These are phyloP conservation scores for Aspergillus jensenii DNA, from an alignment of 2,329 filamentous ascomycete genomes.

Conservation along the genomic window DNA sequence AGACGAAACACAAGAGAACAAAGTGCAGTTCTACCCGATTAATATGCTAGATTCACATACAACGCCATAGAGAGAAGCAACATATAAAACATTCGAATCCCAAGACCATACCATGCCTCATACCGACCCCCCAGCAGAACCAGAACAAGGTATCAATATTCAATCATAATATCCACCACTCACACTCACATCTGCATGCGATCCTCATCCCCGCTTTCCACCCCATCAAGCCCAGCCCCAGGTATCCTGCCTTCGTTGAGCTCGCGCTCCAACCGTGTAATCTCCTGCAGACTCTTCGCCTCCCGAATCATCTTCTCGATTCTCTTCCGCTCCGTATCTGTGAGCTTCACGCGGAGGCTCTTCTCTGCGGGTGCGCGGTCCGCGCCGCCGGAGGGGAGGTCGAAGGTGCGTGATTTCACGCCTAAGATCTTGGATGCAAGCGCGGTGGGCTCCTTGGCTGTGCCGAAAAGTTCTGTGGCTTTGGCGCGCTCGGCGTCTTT, in stretches of 20 bases:
- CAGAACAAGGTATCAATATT: background rate
- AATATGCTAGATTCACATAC: background rate
- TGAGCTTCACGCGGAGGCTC: constrained; percentile 77
- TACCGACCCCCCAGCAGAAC: background rate
- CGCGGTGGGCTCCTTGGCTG: constrained; percentile 70
- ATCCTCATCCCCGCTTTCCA: constrained; percentile 29
- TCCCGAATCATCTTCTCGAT: constrained; percentile 85
- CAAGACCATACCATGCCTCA: background rate
- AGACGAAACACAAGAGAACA: background rate
- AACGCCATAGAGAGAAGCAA: constrained; percentile 1
- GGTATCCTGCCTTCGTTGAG: constrained; percentile 86
- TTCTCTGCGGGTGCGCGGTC: constrained; percentile 52
- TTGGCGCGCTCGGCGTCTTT: constrained; percentile 78
- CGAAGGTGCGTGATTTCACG: constrained; percentile 75
- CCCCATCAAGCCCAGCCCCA: constrained; percentile 50
- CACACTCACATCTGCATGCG: constrained; percentile 40
- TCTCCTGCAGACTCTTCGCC: constrained; percentile 86
- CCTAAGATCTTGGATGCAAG: constrained; percentile 83
- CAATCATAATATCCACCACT: background rate
- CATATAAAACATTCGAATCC: background rate
- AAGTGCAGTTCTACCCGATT: background rate
- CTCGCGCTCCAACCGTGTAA: constrained; percentile 86
- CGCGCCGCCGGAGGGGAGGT: constrained; percentile 44
- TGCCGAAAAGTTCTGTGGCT: constrained; percentile 81
- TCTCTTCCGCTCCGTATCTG: constrained; percentile 80